These are phyloP conservation scores for Phytophthora idaei DNA, from an alignment of 352 stramenopile genomes.

Conservation along the genomic window DNA sequence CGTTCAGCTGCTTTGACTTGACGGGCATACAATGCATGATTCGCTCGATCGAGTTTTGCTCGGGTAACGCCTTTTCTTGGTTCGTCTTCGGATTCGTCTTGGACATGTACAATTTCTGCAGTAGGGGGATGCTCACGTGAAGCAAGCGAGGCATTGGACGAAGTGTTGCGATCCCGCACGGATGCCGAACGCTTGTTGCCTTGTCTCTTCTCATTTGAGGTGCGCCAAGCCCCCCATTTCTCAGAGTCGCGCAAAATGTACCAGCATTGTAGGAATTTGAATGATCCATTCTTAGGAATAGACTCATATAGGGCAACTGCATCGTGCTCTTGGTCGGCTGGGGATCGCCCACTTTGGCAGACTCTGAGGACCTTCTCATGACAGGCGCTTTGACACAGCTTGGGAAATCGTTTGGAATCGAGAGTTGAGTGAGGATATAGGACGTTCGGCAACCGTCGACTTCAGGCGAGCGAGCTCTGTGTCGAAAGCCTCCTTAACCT, in stretches of 20 bases:
- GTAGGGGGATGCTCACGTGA: too few species aligned
- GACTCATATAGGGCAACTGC: too few species aligned
- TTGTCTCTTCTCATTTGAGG: not conserved
- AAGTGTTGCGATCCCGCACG: not conserved
- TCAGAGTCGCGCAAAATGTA: not conserved
- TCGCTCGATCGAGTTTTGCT: not conserved
- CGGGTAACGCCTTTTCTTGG: not conserved
- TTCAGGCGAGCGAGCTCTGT: too few species aligned
- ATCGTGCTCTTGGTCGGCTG: too few species aligned
- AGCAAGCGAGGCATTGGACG: too few species aligned
- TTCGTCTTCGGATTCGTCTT: not conserved
- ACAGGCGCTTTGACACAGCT: too few species aligned
- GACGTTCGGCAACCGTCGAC: too few species aligned
- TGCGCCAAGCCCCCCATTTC: not conserved
- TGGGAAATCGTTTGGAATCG: too few species aligned
- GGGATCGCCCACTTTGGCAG: too few species aligned
- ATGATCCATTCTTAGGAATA: not conserved
- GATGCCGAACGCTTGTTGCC: not conserved
- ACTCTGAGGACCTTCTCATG: too few species aligned
- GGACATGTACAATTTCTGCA: not conserved
- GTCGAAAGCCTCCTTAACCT: too few species aligned
- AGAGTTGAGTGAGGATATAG: too few species aligned
- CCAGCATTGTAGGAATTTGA: not conserved
- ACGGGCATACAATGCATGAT: not conserved
- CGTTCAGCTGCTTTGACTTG: not conserved